Evolutionary conservation across 257 asterid genomes (phyloP), one percentile per base, ranked within the genome.

Genomic region (Striga asiatica): DNA sequence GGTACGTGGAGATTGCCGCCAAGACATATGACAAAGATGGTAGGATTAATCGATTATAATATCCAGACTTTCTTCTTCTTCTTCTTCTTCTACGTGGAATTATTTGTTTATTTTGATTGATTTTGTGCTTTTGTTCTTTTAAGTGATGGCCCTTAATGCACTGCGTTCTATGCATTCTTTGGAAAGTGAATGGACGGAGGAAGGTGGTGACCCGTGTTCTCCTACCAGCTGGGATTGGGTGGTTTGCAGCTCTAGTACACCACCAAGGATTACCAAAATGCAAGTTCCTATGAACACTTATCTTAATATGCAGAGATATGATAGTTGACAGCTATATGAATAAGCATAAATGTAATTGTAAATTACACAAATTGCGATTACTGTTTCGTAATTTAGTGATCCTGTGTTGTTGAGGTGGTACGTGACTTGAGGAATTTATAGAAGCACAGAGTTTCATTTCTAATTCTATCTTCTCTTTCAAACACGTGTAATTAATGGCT

Each of bases 221-320:
- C 95, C 97, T 0, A 78, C 83, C 1, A 74, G 66, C 28, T 91
- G 98, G 98, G 85, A 71, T 38, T 91, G 98, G 97, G 80, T 91
- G 66, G 47, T 70, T 54, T 91, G 98, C 71, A 77, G 84, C 84
- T 69, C 85, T 7, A 62, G 76, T 19, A 16, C 63, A 48, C 93
- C 94, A 22, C 97, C 97, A 63, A 79, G 93, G 72, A 88, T 91
- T 50, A 70, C 82, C 62, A 87, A 78, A 73, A 84, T 91, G 98
- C 88, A 77, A 82, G 89, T 19, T 13, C 8, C 10, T 18, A 3
- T n/a, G n/a, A n/a, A n/a, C n/a, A n/a, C n/a, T n/a, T n/a, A n/a
- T n/a, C n/a, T n/a, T n/a, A n/a, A n/a, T n/a, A n/a, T n/a, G n/a
- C n/a, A n/a, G n/a, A n/a, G n/a, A n/a, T n/a, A n/a, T n/a, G n/a